Percentiles rank a stretch among this genome's conserved stretches.
phyloP scores from a whole-genome alignment of 257 asterid genomes.

The Solanum pennellii region DNA sequence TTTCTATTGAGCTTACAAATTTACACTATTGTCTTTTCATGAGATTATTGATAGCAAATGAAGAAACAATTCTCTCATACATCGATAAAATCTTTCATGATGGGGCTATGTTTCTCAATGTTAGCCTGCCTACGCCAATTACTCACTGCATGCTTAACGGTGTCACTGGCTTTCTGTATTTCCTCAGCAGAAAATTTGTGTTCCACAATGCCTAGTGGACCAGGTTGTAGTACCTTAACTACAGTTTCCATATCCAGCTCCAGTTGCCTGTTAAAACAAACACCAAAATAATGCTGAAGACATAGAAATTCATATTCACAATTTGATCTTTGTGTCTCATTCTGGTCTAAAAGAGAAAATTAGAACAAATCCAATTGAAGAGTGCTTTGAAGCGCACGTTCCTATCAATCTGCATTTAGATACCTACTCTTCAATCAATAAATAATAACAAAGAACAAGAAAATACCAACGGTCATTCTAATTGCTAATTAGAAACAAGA shows the following conservation, averaged over 20 bases:
- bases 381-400: not conserved
- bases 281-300: not conserved
- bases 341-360: not conserved
- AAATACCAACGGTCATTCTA: not conserved
- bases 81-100: conserved; percentile 64
- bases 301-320: not conserved
- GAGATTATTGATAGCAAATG: not conserved
- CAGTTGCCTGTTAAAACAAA: conserved; percentile 44
- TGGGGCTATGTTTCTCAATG: conserved; percentile 41
- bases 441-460: not conserved
- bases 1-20: not conserved
- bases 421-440: not conserved
- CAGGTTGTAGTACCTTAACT: conserved; percentile 75
- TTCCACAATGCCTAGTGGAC: conserved; percentile 83
- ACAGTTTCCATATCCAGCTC: conserved; percentile 92
- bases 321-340: not conserved
- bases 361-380: not conserved
- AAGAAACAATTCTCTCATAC: conserved; percentile 1
- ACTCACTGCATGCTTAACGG: conserved; percentile 55
- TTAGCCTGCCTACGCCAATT: conserved; percentile 65
- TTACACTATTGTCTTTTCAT: not conserved
- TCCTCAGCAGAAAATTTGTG: conserved; percentile 79
- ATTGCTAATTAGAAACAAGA: not conserved
- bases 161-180: conserved; percentile 48
- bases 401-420: not conserved